Evolutionary conservation across 805 yeast genomes (phyloP), one percentile per base, ranked within the genome.

Genomic region (Saturnispora kantuleensis): DNA sequence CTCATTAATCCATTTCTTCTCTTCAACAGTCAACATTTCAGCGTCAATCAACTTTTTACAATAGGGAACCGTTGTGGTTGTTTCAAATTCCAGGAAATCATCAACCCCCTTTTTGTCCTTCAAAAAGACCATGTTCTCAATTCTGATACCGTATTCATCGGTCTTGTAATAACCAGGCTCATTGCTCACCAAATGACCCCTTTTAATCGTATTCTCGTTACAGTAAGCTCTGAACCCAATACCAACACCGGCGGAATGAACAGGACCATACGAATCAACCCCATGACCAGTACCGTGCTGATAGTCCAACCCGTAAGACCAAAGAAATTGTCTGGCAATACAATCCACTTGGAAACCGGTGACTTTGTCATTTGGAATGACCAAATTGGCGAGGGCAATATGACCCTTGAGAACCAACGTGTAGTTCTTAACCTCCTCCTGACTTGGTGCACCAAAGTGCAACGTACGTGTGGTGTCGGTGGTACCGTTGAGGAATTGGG

Each of bases 231-330:
- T 62, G 47, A 74, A 70, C 1, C 81, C 78, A 52, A 76, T 74
- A n/a, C 80, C 79, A 48, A 76, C 70, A 17, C 82, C 83, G 17
- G 79, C 77, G 47, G 78, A 81, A 52, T 77, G 83, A 38, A 77
- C 82, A 52, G 74, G 74, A 44, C 77, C 71, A 55, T 64, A 77
- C 1, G 79, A 62, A n/a, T 80, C 82, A 44, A 77, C 68, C 3
- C 84, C 84, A 58, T 77, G 84, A 0, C 81, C 77, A 5, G 84
- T 77, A 30, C 82, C 82, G 56, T 77, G 84, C 29, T 71, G 70
- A 56, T 77, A 77, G 58, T 77, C 81, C 50, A 77, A 58, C 2
- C 80, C 80, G 35, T 67, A 52, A 41, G 62, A 62, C 84, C 84
- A 77, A 47, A 77, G 65, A 50, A 57, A 67, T 52, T 75, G 79